Evolutionary conservation across 768 basidiomycete genomes (phyloP).

Genomic region (Tubosaeta brunneosetosa): DNA sequence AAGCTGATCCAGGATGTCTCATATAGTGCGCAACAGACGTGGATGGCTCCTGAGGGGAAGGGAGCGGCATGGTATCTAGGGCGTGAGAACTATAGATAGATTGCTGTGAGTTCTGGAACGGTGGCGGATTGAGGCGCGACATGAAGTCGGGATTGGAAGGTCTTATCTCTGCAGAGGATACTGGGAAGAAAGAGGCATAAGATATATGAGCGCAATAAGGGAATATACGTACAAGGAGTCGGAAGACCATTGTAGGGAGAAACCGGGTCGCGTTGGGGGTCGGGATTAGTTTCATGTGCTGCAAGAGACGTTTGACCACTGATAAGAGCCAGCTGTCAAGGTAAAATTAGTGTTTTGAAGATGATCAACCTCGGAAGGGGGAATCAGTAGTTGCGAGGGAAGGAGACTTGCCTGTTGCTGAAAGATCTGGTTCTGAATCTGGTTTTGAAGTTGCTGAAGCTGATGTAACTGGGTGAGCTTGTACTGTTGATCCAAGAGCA

Average conservation of each 20-base stretch:
- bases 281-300: slow-evolving; percentile 32
- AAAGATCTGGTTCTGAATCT: slow-evolving; percentile 84
- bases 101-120: slow-evolving; percentile 33
- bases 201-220: slow-evolving; percentile 5
- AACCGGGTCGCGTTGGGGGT: slow-evolving; percentile 34
- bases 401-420: slow-evolving; percentile 72
- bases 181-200: slow-evolving; percentile 32
- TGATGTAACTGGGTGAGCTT: slow-evolving; percentile 74
- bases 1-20: slow-evolving; percentile 43
- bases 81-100: slow-evolving; percentile 23
- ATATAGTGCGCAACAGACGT: slow-evolving; percentile 24
- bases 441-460: slow-evolving; percentile 72
- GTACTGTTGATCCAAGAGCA: slow-evolving; percentile 71
- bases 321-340: slow-evolving; percentile 61
- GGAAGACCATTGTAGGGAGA: slow-evolving; percentile 49
- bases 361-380: slow-evolving; percentile 1
- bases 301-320: slow-evolving; percentile 40
- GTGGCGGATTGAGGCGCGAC: slow-evolving; percentile 52
- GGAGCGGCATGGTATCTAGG: slow-evolving; percentile 23
- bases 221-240: slow-evolving; percentile 54
- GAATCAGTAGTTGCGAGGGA: slow-evolving; percentile 3
- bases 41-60: slow-evolving; percentile 29
- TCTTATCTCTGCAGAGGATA: slow-evolving; percentile 62
- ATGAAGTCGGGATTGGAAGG: slow-evolving; percentile 56
- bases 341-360: slow-evolving; percentile 9